Evolutionary conservation across 208 protist genomes (phyloP).

Genomic region (Borovskyia barvae): DNA sequence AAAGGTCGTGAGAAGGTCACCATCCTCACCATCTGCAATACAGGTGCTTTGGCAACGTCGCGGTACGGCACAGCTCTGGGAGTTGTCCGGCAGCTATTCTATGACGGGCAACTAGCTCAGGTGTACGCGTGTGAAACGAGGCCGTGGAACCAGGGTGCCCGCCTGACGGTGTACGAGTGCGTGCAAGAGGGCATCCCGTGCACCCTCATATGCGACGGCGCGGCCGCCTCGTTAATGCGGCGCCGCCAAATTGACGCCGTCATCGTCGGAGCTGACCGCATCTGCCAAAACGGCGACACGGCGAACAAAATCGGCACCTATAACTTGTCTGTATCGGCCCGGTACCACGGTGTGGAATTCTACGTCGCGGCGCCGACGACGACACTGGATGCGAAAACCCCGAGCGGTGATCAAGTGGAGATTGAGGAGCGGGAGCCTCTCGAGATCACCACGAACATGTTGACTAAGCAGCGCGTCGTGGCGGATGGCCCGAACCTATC

Average conservation of each 20-base stretch:
- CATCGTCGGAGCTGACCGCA: conserved; percentile 93
- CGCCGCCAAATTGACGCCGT: conserved; percentile 75
- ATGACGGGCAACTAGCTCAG: conserved; percentile 69
- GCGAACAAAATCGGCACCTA: conserved; percentile 97
- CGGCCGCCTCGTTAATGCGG: conserved; percentile 78
- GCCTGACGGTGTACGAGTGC: conserved; percentile 95
- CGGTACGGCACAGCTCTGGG: conserved; percentile 94
- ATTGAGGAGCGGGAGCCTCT: conserved; percentile 92
- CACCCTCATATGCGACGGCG: conserved; percentile 92
- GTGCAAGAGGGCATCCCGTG: conserved; percentile 91
- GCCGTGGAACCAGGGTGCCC: conserved; percentile 94
- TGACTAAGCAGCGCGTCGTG: conserved; percentile 81
- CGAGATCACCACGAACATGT: conserved; percentile 90
- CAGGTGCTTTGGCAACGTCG: conserved; percentile 91
- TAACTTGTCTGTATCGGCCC: conserved; percentile 89
- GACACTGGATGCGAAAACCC: conserved; percentile 87
- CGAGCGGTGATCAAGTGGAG: conserved; percentile 73
- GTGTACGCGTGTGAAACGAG: conserved; percentile 94
- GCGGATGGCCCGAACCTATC: conserved; percentile 71
- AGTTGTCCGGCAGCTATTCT: conserved; percentile 89
- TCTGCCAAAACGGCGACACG: conserved; percentile 94
- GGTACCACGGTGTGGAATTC: conserved; percentile 91
- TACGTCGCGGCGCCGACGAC: conserved; percentile 92
- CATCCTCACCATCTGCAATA: conserved; percentile 96
- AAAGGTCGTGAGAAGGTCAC: conserved; percentile 30